Percentiles rank a stretch among this genome's conserved stretches.
phyloP scores from a whole-genome alignment of 2,329 filamentous ascomycete genomes.

The Fusarium neocosmosporiellum region DNA sequence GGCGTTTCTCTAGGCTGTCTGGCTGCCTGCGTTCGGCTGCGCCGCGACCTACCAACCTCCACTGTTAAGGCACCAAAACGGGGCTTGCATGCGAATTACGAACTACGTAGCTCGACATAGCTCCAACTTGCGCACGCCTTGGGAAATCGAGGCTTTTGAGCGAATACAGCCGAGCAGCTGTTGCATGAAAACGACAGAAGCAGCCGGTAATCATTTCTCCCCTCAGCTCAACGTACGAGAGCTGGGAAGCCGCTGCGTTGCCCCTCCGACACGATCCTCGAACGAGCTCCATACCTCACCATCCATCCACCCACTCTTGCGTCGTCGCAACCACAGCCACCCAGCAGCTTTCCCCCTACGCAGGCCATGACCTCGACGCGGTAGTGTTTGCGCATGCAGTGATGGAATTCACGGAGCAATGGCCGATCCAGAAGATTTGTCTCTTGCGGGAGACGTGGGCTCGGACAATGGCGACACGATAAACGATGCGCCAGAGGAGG shows the following conservation, averaged over 20 bases:
- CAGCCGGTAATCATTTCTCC: background rate
- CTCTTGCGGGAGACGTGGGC: constrained; percentile 52
- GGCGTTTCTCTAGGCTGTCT: constrained; percentile 3
- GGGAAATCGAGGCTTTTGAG: constrained; percentile 13
- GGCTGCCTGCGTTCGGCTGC: constrained; percentile 23
- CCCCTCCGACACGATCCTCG: constrained; percentile 29
- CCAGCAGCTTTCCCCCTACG: constrained; percentile 29
- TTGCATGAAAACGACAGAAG: background rate
- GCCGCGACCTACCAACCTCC: constrained; percentile 37
- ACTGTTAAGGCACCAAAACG: constrained; percentile 31
- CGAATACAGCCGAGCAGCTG: background rate
- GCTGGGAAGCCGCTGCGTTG: constrained; percentile 18
- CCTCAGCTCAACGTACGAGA: background rate
- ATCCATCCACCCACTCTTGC: constrained; percentile 13
- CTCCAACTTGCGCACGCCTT: constrained; percentile 36
- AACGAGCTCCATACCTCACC: constrained; percentile 38
- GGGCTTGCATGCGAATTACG: constrained; percentile 39
- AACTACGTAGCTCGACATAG: constrained; percentile 42
- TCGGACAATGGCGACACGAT: constrained; percentile 57
- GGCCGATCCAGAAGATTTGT: constrained; percentile 60
- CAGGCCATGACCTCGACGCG: constrained; percentile 43
- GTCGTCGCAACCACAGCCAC: constrained; percentile 35
- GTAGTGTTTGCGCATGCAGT: constrained; percentile 46
- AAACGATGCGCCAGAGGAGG: constrained; percentile 36
- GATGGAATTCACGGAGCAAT: constrained; percentile 58